Evolutionary conservation across 139 green algal genomes (phyloP).

Genomic region (Bryopsis sp.): DNA sequence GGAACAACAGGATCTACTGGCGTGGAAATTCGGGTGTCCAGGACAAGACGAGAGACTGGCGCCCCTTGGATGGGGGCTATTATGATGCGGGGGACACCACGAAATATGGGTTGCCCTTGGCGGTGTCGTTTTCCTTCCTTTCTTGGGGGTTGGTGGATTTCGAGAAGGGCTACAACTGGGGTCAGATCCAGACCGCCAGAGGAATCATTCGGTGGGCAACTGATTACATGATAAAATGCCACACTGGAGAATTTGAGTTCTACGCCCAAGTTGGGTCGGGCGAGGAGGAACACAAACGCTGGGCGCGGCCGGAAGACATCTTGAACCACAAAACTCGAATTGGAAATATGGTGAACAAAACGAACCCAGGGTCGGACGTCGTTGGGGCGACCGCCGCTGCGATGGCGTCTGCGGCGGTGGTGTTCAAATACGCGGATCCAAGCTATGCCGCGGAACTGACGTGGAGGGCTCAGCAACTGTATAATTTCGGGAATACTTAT

Average conservation of each 20-base stretch:
- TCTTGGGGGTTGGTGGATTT: constrained; percentile 56
- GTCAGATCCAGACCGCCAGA: constrained; percentile 13
- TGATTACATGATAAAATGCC: neutral
- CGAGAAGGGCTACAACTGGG: constrained; percentile 29
- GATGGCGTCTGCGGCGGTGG: constrained; percentile 48
- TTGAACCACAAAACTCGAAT: neutral
- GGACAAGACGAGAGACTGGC: too few relatives aligned
- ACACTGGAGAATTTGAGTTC: constrained; percentile 9
- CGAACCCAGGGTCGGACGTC: constrained; percentile 38
- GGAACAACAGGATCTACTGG: too few relatives aligned
- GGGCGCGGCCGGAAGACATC: constrained; percentile 50
- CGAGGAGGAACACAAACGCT: constrained; percentile 31
- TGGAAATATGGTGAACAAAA: too few relatives aligned
- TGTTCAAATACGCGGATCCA: constrained; percentile 35
- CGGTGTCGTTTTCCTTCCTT: constrained; percentile 61
- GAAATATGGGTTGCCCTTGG: constrained; percentile 60
- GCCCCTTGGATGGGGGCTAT: constrained; percentile 23
- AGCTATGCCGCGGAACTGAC: constrained; percentile 24
- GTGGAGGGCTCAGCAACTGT: too few relatives aligned
- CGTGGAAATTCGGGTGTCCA: too few relatives aligned
- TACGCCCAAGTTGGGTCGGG: constrained; percentile 20
- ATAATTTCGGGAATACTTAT: constrained; percentile 22
- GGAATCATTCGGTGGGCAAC: constrained; percentile 45
- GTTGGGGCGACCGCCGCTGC: constrained; percentile 45
- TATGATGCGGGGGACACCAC: constrained; percentile 53